phyloP scores from a whole-genome alignment of 257 asterid species.

The Forsythia suspensa region DNA sequence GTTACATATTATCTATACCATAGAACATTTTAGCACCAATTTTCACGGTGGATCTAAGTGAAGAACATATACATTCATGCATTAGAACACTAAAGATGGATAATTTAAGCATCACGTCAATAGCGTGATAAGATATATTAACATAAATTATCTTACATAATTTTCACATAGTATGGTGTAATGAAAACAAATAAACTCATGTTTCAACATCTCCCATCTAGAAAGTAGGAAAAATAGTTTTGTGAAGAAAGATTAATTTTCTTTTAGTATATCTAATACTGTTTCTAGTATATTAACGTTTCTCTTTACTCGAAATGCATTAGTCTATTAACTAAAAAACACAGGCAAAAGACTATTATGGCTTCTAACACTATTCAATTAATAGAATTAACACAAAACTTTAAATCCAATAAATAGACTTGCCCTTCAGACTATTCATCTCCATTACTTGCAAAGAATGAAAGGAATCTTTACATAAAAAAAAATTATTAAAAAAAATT shows the following conservation, averaged over 20 bases:
- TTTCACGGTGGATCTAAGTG: neutral
- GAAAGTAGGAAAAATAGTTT: neutral
- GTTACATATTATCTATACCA: neutral
- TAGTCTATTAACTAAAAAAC: conserved; percentile 6
- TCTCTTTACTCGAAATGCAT: conserved; percentile 9
- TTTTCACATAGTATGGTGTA: neutral
- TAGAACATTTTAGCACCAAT: neutral
- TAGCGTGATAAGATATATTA: neutral
- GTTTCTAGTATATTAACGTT: neutral
- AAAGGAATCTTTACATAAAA: neutral
- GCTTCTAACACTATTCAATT: neutral
- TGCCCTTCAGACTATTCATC: neutral
- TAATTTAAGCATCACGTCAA: conserved; percentile 1
- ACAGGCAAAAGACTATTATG: neutral
- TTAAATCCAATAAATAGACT: conserved; percentile 1
- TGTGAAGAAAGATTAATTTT: neutral
- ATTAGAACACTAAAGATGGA: conserved; percentile 3
- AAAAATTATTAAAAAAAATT: neutral
- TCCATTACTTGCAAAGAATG: neutral
- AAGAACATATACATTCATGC: neutral
- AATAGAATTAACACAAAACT: neutral
- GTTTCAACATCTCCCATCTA: conserved; percentile 14
- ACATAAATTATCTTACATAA: conserved; percentile 5
- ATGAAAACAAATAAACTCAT: neutral
- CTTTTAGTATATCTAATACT: conserved; percentile 10